These are phyloP conservation scores for Persicaria tinctoria DNA, from an alignment of 148 eudicot genomes.

Conservation along the genomic window DNA sequence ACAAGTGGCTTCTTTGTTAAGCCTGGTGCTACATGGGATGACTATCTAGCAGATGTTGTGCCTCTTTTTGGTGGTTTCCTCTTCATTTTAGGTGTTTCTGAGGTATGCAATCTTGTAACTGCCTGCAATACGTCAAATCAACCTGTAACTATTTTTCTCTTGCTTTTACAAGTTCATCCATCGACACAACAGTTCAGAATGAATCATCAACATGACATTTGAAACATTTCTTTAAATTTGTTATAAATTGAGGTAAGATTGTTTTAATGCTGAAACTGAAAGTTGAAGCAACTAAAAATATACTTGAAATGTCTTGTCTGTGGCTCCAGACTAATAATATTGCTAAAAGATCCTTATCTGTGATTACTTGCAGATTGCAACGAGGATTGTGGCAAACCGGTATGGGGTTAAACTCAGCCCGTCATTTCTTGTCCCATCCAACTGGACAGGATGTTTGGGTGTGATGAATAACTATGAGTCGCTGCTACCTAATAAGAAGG, in stretches of 20 bases:
- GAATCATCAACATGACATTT: background rate
- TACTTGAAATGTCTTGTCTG: background rate
- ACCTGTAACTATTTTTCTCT: background rate
- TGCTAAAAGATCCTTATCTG: background rate
- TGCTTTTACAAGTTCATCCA: background rate
- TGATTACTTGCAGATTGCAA: slow-evolving; percentile 52
- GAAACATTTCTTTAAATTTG: background rate
- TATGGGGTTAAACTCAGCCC: slow-evolving; percentile 89
- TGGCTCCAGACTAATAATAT: background rate
- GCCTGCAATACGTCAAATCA: background rate
- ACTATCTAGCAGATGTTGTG: slow-evolving; percentile 65
- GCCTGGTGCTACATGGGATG: slow-evolving; percentile 79
- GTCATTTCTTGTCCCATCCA: slow-evolving; percentile 89
- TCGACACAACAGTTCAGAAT: background rate
- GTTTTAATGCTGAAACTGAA: background rate
- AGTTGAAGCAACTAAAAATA: background rate
- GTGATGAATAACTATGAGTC: slow-evolving; percentile 97
- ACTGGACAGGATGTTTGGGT: slow-evolving; percentile 96
- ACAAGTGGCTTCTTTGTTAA: slow-evolving; percentile 94
- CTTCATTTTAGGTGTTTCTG: slow-evolving; percentile 85
- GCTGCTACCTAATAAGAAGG: slow-evolving; percentile 83
- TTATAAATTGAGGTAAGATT: background rate
- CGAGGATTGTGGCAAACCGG: slow-evolving; percentile 73
- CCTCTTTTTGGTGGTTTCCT: slow-evolving; percentile 94
- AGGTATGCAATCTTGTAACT: slow-evolving; percentile 35